Conservation (phyloP, 306 rosid species). For the Dalbergia cochinchinensis region DNA sequence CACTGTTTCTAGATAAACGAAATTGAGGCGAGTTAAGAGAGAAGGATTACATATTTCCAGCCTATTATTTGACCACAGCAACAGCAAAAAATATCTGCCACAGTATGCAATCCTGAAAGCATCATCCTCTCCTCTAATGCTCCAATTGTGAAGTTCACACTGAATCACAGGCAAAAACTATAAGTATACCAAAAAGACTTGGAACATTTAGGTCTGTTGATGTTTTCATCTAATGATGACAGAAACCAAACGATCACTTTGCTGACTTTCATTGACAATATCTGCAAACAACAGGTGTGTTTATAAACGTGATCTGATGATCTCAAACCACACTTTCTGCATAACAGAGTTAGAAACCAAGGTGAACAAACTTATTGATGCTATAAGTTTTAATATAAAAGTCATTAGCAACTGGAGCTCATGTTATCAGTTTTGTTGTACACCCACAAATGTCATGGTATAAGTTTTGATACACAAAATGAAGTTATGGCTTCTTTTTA, state of each 20-base stretch:
- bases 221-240: constrained; percentile 30
- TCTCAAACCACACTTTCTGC: constrained; percentile 7
- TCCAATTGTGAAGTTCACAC: constrained; percentile 76
- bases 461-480: constrained; percentile 20
- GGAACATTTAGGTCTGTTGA: constrained; percentile 40
- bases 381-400: neutral
- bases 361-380: constrained; percentile 11
- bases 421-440: constrained; percentile 18
- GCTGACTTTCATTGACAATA: neutral
- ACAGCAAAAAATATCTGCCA: constrained; percentile 89
- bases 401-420: constrained; percentile 8
- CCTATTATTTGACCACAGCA: constrained; percentile 92
- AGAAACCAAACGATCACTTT: constrained; percentile 8
- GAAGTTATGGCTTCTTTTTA: constrained; percentile 9
- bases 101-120: constrained; percentile 87
- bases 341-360: neutral
- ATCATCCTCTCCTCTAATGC: constrained; percentile 75
- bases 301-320: constrained; percentile 20
- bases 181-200: constrained; percentile 19
- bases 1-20: constrained; percentile 23
- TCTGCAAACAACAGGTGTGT: constrained; percentile 15
- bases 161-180: constrained; percentile 42
- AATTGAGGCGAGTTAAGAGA: constrained; percentile 39
- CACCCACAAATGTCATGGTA: neutral
- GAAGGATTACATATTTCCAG: constrained; percentile 87